Conservation (phyloP, 176 grass and related monocot species). For the Urochloa ruziziensis region DNA sequence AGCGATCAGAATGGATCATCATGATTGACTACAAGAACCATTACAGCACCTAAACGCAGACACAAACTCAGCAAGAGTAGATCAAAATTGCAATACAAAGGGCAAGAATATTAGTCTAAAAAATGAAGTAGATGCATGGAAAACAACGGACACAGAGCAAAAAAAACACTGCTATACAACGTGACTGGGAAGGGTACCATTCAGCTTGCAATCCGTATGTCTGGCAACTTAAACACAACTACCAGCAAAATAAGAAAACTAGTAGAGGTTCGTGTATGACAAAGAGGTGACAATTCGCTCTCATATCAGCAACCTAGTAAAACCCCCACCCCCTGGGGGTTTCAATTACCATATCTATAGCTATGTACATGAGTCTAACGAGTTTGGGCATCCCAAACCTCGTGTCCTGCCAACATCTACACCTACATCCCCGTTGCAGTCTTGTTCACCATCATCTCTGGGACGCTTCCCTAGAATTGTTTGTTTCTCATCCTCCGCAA, state of each 20-base stretch:
- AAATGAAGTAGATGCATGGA: background rate
- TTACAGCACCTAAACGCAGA: constrained; percentile 1
- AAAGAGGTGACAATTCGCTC: constrained; percentile 8
- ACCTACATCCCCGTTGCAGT: constrained; percentile 32
- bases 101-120: background rate
- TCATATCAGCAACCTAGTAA: constrained; percentile 36
- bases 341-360: constrained; percentile 43
- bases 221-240: constrained; percentile 5
- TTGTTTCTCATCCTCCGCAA: constrained; percentile 30
- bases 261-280: constrained; percentile 17
- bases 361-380: constrained; percentile 43
- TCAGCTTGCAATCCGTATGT: constrained; percentile 16
- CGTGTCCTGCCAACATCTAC: constrained; percentile 43
- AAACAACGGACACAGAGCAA: no score
- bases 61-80: background rate
- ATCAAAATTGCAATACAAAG: background rate
- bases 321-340: constrained; percentile 24
- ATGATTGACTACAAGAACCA: background rate
- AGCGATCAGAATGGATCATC: background rate
- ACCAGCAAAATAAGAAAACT: constrained; percentile 34
- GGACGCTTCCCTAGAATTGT: constrained; percentile 41
- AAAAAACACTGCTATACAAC: constrained; percentile 4
- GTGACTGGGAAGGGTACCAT: background rate
- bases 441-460: constrained; percentile 30
- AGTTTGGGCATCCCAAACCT: constrained; percentile 34